phyloP scores from a whole-genome alignment of 176 grass and related monocot species.

The Eragrostis nindensis region DNA sequence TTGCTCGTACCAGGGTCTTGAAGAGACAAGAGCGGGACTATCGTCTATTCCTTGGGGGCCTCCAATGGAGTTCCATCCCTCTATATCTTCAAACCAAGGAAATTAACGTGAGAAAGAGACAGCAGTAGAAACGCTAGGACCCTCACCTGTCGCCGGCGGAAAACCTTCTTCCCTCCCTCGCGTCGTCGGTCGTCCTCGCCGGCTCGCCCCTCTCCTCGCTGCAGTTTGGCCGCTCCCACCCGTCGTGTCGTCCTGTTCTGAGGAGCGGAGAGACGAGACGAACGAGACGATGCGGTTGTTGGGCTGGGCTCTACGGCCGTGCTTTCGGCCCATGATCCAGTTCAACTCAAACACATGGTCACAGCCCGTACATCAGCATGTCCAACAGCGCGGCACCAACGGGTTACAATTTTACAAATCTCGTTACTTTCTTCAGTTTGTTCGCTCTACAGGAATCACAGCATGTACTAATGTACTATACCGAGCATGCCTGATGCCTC shows the following conservation, averaged over 20 bases:
- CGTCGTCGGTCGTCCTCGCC: not conserved
- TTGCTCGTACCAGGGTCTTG: not conserved
- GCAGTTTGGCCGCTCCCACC: not conserved
- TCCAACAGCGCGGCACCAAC: not conserved
- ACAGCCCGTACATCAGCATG: too few species aligned
- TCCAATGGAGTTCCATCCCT: too few species aligned
- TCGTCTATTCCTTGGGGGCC: not conserved
- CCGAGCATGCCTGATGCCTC: not conserved
- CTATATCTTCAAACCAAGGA: not conserved
- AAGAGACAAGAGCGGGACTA: not conserved
- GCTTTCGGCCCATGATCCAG: not conserved
- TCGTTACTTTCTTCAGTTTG: not conserved
- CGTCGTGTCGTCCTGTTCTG: not conserved
- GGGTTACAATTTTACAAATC: too few species aligned
- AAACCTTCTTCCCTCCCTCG: constrained; percentile 7
- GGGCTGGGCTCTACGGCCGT: not conserved
- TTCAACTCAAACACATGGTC: too few species aligned
- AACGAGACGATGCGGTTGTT: not conserved
- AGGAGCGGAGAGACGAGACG: not conserved
- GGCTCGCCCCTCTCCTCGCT: not conserved
- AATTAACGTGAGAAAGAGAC: not conserved
- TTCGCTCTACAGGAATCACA: not conserved
- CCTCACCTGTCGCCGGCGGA: constrained; percentile 16
- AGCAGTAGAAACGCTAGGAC: not conserved
- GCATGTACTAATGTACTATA: not conserved